Percentiles rank a stretch among this genome's conserved stretches.
These are phyloP conservation scores for Plectosphaerella cucumerina DNA, from an alignment of 2,329 filamentous ascomycete genomes.

Conservation along the genomic window DNA sequence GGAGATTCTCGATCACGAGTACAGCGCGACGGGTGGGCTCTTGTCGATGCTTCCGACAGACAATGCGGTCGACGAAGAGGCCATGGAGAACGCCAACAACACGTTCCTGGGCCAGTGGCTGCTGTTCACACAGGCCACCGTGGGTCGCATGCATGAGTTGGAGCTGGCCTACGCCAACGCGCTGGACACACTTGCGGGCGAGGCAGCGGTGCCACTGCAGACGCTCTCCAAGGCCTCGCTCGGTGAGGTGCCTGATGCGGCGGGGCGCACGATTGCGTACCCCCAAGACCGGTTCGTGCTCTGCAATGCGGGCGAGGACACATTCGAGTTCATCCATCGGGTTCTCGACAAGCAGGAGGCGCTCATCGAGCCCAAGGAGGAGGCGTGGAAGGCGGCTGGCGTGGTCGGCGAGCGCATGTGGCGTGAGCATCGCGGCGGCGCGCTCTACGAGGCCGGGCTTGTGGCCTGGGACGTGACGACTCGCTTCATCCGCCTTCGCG, in stretches of 20 bases:
- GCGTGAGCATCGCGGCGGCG: slow-evolving; percentile 19
- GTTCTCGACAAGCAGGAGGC: slow-evolving; percentile 43
- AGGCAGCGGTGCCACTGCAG: slow-evolving; percentile 46
- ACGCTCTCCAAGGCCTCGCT: slow-evolving; percentile 49
- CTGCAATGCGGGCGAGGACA: slow-evolving; percentile 49
- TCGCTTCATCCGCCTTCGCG: slow-evolving; percentile 48
- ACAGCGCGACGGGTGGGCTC: slow-evolving; percentile 49
- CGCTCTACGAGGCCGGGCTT: slow-evolving; percentile 36
- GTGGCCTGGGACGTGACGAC: slow-evolving; percentile 44
- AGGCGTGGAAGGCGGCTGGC: slow-evolving; percentile 29
- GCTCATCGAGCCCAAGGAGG: slow-evolving; percentile 27
- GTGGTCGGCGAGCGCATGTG: slow-evolving; percentile 36
- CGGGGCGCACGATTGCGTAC: slow-evolving; percentile 46
- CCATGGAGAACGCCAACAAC: slow-evolving; percentile 40
- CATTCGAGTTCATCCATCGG: slow-evolving; percentile 41
- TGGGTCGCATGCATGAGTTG: slow-evolving; percentile 52
- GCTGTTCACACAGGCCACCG: slow-evolving; percentile 47
- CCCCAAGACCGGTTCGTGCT: slow-evolving; percentile 54
- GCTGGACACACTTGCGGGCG: slow-evolving; percentile 43
- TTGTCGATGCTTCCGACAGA: slow-evolving; percentile 48
- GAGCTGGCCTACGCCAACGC: slow-evolving; percentile 49
- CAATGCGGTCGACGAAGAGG: slow-evolving; percentile 24
- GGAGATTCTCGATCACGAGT: slow-evolving; percentile 57
- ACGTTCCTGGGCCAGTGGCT: slow-evolving; percentile 56
- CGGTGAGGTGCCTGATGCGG: slow-evolving; percentile 35